Evolutionary conservation across 2,329 filamentous ascomycete species (phyloP).

Genomic region (Colletotrichum falcatum): DNA sequence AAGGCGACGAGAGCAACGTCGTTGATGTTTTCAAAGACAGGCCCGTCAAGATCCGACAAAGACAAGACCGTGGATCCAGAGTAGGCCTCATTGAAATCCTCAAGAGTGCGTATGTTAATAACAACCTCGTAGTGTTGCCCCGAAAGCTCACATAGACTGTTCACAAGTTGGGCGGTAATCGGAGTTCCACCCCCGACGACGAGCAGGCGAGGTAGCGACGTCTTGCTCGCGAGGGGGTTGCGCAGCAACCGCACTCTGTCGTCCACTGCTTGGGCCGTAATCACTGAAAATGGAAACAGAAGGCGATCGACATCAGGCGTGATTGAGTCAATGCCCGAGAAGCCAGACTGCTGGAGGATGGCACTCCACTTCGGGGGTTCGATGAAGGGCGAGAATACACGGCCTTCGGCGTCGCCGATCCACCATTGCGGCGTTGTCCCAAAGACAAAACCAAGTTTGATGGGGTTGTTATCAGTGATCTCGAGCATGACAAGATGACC

Average conservation of each 20-base stretch:
- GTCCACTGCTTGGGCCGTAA: not conserved
- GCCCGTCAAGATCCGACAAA: not conserved
- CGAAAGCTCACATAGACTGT: not conserved
- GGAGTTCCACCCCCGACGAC: not conserved
- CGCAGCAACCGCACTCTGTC: not conserved
- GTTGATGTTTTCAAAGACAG: not conserved
- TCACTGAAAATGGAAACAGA: not conserved
- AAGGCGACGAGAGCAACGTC: not conserved
- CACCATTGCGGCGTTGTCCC: constrained; percentile 51
- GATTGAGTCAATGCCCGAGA: not conserved
- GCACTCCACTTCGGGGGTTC: constrained; percentile 30
- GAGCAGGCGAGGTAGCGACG: not conserved
- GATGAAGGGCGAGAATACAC: constrained; percentile 45
- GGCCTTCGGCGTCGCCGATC: constrained; percentile 47
- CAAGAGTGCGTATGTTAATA: not conserved
- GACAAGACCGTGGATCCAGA: not conserved
- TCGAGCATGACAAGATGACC: not conserved
- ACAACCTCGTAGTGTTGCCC: not conserved
- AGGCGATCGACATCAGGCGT: not conserved
- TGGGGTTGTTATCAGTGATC: not conserved
- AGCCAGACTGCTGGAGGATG: not conserved
- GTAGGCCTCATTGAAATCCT: not conserved
- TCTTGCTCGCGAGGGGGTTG: not conserved
- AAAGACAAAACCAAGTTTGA: constrained; percentile 45
- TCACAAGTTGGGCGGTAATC: not conserved